A percentile compares a stretch with the other conserved stretches of the same genome.
Conservation (phyloP, 202 grass and related monocot genomes). For the Panicum virgatum region DNA sequence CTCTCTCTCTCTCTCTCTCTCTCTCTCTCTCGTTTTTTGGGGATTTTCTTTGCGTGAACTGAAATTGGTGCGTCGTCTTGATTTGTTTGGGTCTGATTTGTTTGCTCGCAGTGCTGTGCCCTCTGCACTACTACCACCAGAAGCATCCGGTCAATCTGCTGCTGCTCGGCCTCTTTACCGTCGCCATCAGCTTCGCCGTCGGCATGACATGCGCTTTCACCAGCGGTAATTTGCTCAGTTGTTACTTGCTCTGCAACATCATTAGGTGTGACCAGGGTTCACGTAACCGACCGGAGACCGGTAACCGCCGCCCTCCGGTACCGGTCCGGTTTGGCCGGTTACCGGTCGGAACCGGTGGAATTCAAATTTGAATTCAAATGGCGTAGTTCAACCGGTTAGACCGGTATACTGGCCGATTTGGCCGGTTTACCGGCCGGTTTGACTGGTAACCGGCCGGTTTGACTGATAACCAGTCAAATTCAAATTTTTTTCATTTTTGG, state of each 20-base stretch:
- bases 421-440: too few relatives aligned
- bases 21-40: not conserved
- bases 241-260: conserved; percentile 8
- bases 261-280: not conserved
- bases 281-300: too few relatives aligned
- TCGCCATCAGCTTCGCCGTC: conserved; percentile 78
- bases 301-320: too few relatives aligned
- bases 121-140: conserved; percentile 72
- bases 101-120: conserved; percentile 60
- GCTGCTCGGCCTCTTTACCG: conserved; percentile 73
- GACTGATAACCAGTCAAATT: too few relatives aligned
- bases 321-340: too few relatives aligned
- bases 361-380: too few relatives aligned
- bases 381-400: too few relatives aligned
- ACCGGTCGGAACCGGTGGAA: too few relatives aligned
- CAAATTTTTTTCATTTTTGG: too few relatives aligned
- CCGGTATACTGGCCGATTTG: too few relatives aligned
- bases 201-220: conserved; percentile 93
- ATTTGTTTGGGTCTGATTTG: not conserved
- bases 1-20: not conserved
- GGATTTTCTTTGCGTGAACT: not conserved
- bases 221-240: conserved; percentile 50
- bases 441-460: too few relatives aligned
- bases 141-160: conserved; percentile 84
- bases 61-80: not conserved